These are phyloP conservation scores for Marasmius oreades DNA, from an alignment of 1,284 basidiomycete species.

Conservation along the genomic window DNA sequence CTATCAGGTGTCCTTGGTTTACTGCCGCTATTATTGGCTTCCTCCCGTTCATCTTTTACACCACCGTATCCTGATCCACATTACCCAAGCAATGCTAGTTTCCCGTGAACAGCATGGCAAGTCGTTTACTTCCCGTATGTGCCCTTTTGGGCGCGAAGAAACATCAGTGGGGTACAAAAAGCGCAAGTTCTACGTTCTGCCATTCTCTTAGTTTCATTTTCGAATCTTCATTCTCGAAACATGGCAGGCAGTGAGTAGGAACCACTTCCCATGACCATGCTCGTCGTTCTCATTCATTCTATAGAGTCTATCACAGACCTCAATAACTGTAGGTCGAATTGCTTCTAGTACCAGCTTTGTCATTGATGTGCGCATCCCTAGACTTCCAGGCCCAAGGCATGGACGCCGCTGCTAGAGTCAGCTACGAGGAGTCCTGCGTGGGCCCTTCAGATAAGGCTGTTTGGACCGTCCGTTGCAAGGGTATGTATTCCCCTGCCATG, in stretches of 20 bases:
- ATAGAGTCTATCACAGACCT: constrained; percentile 42
- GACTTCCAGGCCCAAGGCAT: constrained; percentile 38
- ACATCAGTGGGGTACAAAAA: not conserved
- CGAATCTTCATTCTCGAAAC: not conserved
- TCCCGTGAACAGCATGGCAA: not conserved
- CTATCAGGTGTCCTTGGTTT: not conserved
- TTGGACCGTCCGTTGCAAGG: constrained; percentile 56
- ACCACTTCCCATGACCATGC: not conserved
- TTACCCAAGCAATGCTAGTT: too few relatives aligned
- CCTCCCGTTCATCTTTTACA: not conserved
- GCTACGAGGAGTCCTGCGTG: constrained; percentile 33
- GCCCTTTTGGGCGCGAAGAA: not conserved
- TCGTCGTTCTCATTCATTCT: not conserved
- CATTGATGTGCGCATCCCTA: constrained; percentile 17
- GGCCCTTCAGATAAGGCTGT: constrained; percentile 38
- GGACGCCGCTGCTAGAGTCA: constrained; percentile 18
- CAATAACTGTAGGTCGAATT: constrained; percentile 45
- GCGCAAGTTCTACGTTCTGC: not conserved
- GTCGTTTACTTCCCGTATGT: constrained; percentile 1
- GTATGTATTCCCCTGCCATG: constrained; percentile 29
- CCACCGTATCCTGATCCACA: not conserved
- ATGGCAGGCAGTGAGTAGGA: not conserved
- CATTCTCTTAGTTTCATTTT: too few relatives aligned
- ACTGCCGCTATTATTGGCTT: not conserved
- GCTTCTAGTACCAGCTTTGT: not conserved